Evolutionary conservation across 345 rosid genomes (phyloP).

Genomic region (Murraya paniculata): DNA sequence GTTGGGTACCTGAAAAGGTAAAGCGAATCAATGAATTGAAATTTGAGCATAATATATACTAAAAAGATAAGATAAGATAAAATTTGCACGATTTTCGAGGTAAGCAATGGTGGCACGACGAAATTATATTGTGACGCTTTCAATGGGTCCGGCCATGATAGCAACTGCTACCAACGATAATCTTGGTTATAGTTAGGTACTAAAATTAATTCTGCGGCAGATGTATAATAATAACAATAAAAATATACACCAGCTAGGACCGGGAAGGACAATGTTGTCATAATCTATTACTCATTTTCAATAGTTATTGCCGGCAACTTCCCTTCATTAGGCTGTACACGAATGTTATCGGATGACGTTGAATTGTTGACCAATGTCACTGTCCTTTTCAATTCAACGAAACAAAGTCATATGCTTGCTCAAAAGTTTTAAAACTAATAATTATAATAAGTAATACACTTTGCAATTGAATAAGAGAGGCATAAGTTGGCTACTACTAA

Average conservation of each 20-base stretch:
- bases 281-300: not conserved
- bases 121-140: conserved; percentile 11
- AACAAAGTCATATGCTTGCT: not conserved
- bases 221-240: not conserved
- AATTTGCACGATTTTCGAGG: conserved; percentile 8
- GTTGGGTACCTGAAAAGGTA: conserved; percentile 54
- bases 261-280: not conserved
- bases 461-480: not conserved
- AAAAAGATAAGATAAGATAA: not conserved
- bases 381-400: not conserved
- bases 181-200: conserved; percentile 13
- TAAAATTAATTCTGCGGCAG: not conserved
- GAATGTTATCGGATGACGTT: not conserved
- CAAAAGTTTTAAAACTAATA: no score
- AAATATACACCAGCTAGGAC: not conserved
- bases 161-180: conserved; percentile 16
- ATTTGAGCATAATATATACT: not conserved
- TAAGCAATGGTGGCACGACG: conserved; percentile 8
- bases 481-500: no score
- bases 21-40: conserved; percentile 19
- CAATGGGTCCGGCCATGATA: conserved; percentile 24
- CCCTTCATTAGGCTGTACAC: not conserved
- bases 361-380: not conserved
- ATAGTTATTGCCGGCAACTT: not conserved
- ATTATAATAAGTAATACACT: no score